Percentiles rank a stretch among this genome's conserved stretches.
Conservation (phyloP, 495 filamentous ascomycete genomes). For the Chaetomidium leptoderma region DNA sequence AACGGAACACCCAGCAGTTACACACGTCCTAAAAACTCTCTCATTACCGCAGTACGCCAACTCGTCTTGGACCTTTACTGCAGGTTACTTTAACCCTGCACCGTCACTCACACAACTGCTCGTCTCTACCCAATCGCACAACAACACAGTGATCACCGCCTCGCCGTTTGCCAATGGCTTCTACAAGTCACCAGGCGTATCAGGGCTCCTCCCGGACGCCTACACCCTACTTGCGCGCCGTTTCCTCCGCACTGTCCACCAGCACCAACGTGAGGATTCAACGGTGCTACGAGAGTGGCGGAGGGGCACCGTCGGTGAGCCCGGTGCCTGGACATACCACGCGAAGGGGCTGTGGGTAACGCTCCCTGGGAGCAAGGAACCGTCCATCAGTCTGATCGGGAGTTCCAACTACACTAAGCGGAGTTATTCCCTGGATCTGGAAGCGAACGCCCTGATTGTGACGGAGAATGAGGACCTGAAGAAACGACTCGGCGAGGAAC, state of each 20-base stretch:
- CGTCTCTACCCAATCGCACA: slow-evolving; percentile 59
- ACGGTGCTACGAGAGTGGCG: slow-evolving; percentile 88
- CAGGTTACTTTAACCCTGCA: slow-evolving; percentile 96
- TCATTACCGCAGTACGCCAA: slow-evolving; percentile 54
- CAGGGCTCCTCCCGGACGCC: slow-evolving; percentile 81
- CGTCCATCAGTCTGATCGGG: slow-evolving; percentile 78
- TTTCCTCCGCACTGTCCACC: slow-evolving; percentile 69
- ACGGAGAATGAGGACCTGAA: slow-evolving; percentile 74
- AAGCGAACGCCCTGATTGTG: slow-evolving; percentile 78
- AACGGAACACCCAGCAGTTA: slow-evolving; percentile 81
- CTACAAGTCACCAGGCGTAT: slow-evolving; percentile 81
- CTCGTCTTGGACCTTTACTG: slow-evolving; percentile 89
- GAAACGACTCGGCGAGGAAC: slow-evolving; percentile 68
- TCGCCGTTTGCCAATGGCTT: slow-evolving; percentile 95
- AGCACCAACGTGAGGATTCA: slow-evolving; percentile 50
- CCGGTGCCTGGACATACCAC: slow-evolving; percentile 93
- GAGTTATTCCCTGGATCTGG: slow-evolving; percentile 86
- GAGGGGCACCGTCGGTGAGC: slow-evolving; percentile 70
- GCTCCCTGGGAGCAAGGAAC: slow-evolving; percentile 53
- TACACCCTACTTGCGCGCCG: slow-evolving; percentile 82
- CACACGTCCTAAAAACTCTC: slow-evolving; percentile 64
- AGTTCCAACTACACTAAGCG: slow-evolving; percentile 95
- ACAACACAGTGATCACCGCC: slow-evolving; percentile 86
- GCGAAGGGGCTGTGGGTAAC: slow-evolving; percentile 96
- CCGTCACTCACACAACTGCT: slow-evolving; percentile 73